phyloP scores from a whole-genome alignment of 768 basidiomycete genomes.

The Dendrothele bispora region DNA sequence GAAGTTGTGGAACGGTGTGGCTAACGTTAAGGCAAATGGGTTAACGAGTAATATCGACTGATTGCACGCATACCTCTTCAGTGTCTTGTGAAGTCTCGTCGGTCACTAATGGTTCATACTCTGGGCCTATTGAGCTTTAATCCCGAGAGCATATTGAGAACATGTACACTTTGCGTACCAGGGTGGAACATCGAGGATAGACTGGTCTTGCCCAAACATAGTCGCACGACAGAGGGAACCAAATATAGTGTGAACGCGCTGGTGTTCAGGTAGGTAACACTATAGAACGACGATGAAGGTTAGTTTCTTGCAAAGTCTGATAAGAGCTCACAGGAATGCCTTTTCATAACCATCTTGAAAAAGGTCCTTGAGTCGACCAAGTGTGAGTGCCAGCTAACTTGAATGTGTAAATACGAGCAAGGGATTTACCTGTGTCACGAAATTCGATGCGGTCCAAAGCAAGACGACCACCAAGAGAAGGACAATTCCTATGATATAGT shows the following conservation, averaged over 20 bases:
- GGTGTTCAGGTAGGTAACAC: slow-evolving; percentile 90
- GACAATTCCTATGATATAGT: slow-evolving; percentile 49
- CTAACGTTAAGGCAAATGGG: not conserved
- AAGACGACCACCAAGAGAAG: slow-evolving; percentile 75
- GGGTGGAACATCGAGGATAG: not conserved
- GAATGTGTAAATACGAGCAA: slow-evolving; percentile 1
- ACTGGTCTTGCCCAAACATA: not conserved
- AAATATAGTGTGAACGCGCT: slow-evolving; percentile 87
- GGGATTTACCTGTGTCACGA: slow-evolving; percentile 81
- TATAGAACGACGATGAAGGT: slow-evolving; percentile 23
- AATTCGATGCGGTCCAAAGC: slow-evolving; percentile 88
- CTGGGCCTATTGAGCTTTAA: slow-evolving; percentile 11
- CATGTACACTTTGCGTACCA: not conserved
- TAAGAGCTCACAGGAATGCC: slow-evolving; percentile 70
- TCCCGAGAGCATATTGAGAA: not conserved
- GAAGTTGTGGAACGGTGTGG: not conserved
- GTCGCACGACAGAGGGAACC: slow-evolving; percentile 44
- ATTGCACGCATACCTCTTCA: not conserved
- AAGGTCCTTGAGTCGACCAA: too few species aligned
- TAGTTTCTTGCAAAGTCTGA: slow-evolving; percentile 21
- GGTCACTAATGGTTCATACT: slow-evolving; percentile 25
- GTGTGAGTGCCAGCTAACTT: too few species aligned
- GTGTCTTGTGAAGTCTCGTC: slow-evolving; percentile 10
- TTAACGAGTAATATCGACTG: not conserved
- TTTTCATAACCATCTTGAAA: slow-evolving; percentile 75